phyloP scores from a whole-genome alignment of 75 land plant species.

The Picea glauca region DNA sequence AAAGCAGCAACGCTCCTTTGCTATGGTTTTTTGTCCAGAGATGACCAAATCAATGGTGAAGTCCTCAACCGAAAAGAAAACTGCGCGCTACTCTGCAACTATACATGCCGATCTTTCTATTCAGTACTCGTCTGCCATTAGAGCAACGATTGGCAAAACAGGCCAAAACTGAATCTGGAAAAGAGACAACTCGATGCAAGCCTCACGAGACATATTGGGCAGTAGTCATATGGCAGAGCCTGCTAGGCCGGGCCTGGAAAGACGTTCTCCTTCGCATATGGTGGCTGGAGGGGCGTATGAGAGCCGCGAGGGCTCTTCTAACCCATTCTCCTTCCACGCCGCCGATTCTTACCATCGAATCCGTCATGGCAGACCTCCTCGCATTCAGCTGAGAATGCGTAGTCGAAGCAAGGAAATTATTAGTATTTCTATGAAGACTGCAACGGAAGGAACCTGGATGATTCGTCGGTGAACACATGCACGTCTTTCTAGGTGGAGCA shows the following conservation, averaged over 20 bases:
- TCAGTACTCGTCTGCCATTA: no score
- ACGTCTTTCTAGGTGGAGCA: not conserved
- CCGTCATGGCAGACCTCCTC: constrained; percentile 14
- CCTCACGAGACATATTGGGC: not conserved
- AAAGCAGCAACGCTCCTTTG: no score
- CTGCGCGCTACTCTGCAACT: no score
- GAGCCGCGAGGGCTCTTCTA: constrained; percentile 15
- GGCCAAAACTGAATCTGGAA: no score
- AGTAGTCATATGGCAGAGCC: constrained; percentile 13
- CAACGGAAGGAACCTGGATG: not conserved
- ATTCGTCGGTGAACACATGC: not conserved
- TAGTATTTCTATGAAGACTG: not conserved
- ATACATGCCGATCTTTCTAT: no score
- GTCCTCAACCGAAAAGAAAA: no score
- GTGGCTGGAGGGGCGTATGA: constrained; percentile 31
- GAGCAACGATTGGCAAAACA: no score
- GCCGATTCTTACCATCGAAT: constrained; percentile 11
- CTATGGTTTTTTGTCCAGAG: no score
- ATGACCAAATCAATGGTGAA: no score
- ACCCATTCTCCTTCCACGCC: constrained; percentile 18
- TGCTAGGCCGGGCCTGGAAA: constrained; percentile 19
- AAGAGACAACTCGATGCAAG: no score
- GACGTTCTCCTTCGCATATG: constrained; percentile 19
- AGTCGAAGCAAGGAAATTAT: not conserved
- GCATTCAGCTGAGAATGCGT: constrained; percentile 4